Conservation (phyloP, 2,329 filamentous ascomycete genomes). For the Claviceps pusilla region DNA sequence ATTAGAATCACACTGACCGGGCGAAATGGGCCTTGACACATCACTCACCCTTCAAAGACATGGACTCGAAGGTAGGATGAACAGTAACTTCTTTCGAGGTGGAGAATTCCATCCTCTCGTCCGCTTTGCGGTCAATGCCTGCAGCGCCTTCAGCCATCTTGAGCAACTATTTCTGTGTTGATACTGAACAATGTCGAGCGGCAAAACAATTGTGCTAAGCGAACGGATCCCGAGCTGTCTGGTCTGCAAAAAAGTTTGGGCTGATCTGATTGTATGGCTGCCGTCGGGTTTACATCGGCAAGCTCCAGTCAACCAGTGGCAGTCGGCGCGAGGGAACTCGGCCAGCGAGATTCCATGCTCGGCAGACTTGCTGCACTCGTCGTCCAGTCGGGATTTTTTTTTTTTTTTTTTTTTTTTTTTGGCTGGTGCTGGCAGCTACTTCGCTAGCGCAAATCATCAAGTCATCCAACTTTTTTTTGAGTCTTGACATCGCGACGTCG, state of each 20-base stretch:
- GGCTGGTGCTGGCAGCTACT: neutral
- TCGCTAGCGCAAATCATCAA: neutral
- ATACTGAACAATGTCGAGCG: neutral
- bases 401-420: neutral
- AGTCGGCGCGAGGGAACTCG: neutral
- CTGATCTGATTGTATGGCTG: slow-evolving; percentile 4
- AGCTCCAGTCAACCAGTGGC: neutral
- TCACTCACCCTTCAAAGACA: slow-evolving; percentile 69
- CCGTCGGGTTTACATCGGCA: slow-evolving; percentile 18
- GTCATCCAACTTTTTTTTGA: neutral
- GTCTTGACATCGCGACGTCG: neutral
- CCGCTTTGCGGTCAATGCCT: slow-evolving; percentile 75
- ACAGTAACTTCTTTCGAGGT: slow-evolving; percentile 97
- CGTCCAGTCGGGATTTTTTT: no score
- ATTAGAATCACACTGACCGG: neutral
- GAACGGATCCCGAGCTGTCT: neutral
- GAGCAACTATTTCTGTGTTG: slow-evolving; percentile 2
- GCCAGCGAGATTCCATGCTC: no score
- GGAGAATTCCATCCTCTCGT: slow-evolving; percentile 95
- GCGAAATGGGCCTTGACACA: neutral
- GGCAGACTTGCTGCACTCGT: no score
- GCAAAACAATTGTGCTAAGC: neutral
- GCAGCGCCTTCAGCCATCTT: slow-evolving; percentile 72
- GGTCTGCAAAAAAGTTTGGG: slow-evolving; percentile 14
- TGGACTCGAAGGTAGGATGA: slow-evolving; percentile 83